Evolutionary conservation across 2,329 filamentous ascomycete genomes (phyloP), one percentile per base, ranked within the genome.

Genomic region (Metarhizium rileyi): DNA sequence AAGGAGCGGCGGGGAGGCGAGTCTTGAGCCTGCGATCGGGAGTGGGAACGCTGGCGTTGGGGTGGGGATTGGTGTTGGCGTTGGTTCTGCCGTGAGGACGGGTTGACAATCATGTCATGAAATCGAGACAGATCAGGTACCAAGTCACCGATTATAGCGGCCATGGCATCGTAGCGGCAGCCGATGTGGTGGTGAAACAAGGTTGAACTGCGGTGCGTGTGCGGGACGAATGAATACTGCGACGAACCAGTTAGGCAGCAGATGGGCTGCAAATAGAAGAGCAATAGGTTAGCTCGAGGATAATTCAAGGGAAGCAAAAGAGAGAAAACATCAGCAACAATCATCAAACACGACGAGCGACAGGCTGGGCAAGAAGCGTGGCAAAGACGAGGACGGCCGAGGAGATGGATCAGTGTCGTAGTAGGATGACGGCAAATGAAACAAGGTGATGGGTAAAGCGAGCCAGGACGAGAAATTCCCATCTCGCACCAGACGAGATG

Each of bases 111-210:
- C 76, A 83, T 86, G 71, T 76, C 81, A 73, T 81, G 80, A 69
- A 85, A 84, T 70, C 81, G 78, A 60, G 80, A 76, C 59, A 83
- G 75, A 70, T 88, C 83, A 67, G 86, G 78, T 70, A 83, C 81
- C 72, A 83, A 83, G 73, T 91, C 87, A 66, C 78, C 77, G 59
- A 83, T 76, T 68, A 83, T 66, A 68, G 79, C 74, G 63, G 79
- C 80, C 80, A 84, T 83, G 70, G 67, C 75, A 72, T 71, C 60
- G 63, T 54, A 52, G 23, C 48, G 43, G 28, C 50, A 49, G 48
- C 35, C 41, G 47, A 45, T 20, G 48, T 28, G 33, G 44, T 27
- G 44, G 33, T 33, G 43, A 38, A 22, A 33, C 3, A 45, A 18
- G 44, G 43, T 8, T 41, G 33, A n/a, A 35, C 47, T 26, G 25